Base-by-base conservation (phyloP, 345 rosid species). In the Citrus sinensis region DNA sequence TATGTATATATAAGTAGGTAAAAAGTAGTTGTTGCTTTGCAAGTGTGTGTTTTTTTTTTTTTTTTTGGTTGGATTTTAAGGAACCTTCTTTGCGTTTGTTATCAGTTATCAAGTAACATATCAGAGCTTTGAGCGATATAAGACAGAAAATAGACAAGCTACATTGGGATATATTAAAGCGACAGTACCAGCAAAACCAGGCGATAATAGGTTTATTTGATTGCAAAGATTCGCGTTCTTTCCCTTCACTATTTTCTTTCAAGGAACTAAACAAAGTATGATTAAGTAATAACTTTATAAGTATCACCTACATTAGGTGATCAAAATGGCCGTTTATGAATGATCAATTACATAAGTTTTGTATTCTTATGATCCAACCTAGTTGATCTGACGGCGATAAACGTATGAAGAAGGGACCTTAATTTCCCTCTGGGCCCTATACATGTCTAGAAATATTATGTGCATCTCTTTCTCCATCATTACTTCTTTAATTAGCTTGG, bases 11-110 rank as follows among this genome's bases (percentile, higher is more conserved):
- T 29, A 7, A 65, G 83, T 88, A 86, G 93, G 93, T 90, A 71
- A 76, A 59, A 64, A 39, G 91, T 76, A 70, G 56, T 74, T 90
- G 93, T 90, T 88, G 91, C 91, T 87, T 87, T 82, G 80, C 82
- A 40, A 39, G 56, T 76, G 59, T 25, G 24, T 24, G n/a, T 42
- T 6, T 58, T 74, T 69, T 74, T 69, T 69, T 80, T 66, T 74
- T 51, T 37, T 37, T 74, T 71, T 5, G 37, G 37, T 80, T 82
- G 77, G 64, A 70, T 60, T 83, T 71, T 25, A 87, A 83, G 90
- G 70, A 86, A 88, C 83, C 81, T n/a, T 37, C 61, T 46, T 72
- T 29, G 68, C 69, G 73, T 79, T 76, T 82, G 82, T 78, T 79
- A 71, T 60, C 77, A 69, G 77, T 55, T 80, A 71, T 60, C 75